Percentiles rank a stretch among this genome's conserved stretches.
Evolutionary conservation across 495 filamentous ascomycete genomes (phyloP).

Genomic region (Aspergillus homomorphus): DNA sequence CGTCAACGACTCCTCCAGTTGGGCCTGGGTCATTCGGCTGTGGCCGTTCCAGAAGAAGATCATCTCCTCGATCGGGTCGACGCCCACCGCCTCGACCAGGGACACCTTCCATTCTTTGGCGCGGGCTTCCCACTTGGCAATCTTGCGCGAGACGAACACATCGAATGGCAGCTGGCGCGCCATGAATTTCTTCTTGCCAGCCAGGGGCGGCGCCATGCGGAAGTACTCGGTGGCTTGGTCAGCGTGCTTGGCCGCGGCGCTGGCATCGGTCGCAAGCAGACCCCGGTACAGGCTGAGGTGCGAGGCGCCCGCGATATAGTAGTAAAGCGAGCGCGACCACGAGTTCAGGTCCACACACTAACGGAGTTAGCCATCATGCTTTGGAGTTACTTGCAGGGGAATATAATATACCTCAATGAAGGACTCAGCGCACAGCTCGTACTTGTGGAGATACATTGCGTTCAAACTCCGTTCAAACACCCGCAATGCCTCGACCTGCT

Average conservation of each 20-base stretch:
- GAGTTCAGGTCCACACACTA: conserved; percentile 79
- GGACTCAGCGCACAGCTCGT: conserved; percentile 63
- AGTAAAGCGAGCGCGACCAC: conserved; percentile 88
- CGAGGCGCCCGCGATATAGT: conserved; percentile 77
- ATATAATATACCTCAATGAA: conserved; percentile 58
- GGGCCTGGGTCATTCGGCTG: conserved; percentile 67
- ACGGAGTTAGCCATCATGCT: conserved; percentile 4
- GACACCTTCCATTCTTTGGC: conserved; percentile 65
- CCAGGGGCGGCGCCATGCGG: conserved; percentile 65
- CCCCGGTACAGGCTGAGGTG: conserved; percentile 79
- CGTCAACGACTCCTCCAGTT: conserved; percentile 61
- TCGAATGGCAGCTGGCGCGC: conserved; percentile 87
- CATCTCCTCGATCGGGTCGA: conserved; percentile 88
- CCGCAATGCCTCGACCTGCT: conserved; percentile 75
- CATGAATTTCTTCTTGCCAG: conserved; percentile 88
- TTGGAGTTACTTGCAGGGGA: neutral
- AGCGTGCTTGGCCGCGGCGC: conserved; percentile 52
- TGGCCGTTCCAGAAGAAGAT: conserved; percentile 88
- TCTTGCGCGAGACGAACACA: conserved; percentile 77
- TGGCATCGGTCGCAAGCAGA: conserved; percentile 41
- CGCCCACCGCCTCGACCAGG: conserved; percentile 77
- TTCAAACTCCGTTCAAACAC: conserved; percentile 82
- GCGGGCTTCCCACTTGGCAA: conserved; percentile 85
- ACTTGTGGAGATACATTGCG: conserved; percentile 74
- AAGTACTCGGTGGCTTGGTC: conserved; percentile 66